Evolutionary conservation across 2,329 filamentous ascomycete genomes (phyloP), one percentile per base, ranked within the genome.

Genomic region (Calcarisporium arbuscula): DNA sequence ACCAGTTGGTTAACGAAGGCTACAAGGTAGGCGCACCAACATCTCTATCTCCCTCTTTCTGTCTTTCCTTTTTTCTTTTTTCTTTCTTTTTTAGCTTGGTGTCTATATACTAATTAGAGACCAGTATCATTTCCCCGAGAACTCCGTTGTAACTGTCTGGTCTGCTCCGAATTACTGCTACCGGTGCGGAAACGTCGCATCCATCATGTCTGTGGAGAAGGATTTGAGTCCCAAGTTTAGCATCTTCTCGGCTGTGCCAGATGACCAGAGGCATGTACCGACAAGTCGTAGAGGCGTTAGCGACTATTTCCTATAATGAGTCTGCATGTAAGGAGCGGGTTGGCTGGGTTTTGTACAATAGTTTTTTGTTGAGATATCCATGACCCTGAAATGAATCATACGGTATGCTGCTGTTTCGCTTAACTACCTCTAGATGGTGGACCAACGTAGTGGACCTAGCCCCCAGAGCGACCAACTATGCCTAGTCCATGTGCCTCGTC

Each of bases 121-220:
- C 21, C 37, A 86, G 77, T 96, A 94, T 58, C 90, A 96, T 57
- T 96, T 96, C 63, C 74, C 83, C 35, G 85, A 95, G 58, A 90
- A 92, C 64, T 94, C 94, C 10, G 89, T 95, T 27, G 89, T 95
- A 14, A 98, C 92, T 1, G 92, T 98, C 16, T 98, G 92, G 92
- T 95, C 88, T 40, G 92, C 92, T 4, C 92, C 92, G 5, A 98
- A 94, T 57, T 92, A 92, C 61, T 94, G 86, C 58, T 95, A 95
- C 59, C 76, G 89, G 35, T 98, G 92, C 60, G 92, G 92, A 23
- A 98, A 98, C 53, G 79, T 96, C 56, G 92, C 92, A 7, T 95
- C 89, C 55, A 94, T 95, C 56, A 95, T 95, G 81, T 88, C 88
- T 34, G 80, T 95, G 19, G 80, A 83, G 46, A 82, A 84, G 51